phyloP scores from a whole-genome alignment of 2,329 filamentous ascomycete species.

The Colletotrichum eleusines region DNA sequence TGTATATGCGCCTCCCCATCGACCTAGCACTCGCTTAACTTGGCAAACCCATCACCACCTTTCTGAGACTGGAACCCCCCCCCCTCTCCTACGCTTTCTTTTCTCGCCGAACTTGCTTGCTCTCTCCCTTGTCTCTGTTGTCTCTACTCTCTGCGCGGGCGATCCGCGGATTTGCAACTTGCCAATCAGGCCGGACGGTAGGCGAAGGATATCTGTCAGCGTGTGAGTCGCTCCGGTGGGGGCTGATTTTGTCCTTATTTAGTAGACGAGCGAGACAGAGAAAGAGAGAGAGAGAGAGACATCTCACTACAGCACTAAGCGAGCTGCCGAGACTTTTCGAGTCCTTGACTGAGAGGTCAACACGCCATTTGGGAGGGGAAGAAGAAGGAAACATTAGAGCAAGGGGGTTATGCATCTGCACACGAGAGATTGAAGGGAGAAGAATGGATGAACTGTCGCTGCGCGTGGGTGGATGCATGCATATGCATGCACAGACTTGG shows the following conservation, averaged over 20 bases:
- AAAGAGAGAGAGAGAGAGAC: not conserved
- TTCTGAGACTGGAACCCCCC: not conserved
- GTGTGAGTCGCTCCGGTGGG: too few relatives aligned
- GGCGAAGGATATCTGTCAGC: not conserved
- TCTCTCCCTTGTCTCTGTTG: not conserved
- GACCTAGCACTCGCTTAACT: not conserved
- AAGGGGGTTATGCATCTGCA: not conserved
- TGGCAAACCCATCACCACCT: not conserved
- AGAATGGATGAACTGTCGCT: not conserved
- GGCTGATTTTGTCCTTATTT: not conserved
- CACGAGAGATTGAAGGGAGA: constrained; percentile 8
- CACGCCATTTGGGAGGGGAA: not conserved
- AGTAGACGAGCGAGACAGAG: not conserved
- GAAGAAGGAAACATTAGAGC: not conserved
- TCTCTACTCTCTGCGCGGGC: not conserved
- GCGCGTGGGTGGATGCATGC: not conserved
- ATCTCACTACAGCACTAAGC: not conserved
- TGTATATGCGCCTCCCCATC: constrained; percentile 12
- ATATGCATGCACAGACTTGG: not conserved
- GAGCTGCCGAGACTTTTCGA: not conserved
- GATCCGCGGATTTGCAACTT: not conserved
- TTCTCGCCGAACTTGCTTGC: not conserved
- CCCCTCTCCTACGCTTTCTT: not conserved
- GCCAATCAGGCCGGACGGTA: not conserved
- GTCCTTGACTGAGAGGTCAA: not conserved